Evolutionary conservation across 2,329 filamentous ascomycete genomes (phyloP).

Genomic region (Dichotomopilus funicola): DNA sequence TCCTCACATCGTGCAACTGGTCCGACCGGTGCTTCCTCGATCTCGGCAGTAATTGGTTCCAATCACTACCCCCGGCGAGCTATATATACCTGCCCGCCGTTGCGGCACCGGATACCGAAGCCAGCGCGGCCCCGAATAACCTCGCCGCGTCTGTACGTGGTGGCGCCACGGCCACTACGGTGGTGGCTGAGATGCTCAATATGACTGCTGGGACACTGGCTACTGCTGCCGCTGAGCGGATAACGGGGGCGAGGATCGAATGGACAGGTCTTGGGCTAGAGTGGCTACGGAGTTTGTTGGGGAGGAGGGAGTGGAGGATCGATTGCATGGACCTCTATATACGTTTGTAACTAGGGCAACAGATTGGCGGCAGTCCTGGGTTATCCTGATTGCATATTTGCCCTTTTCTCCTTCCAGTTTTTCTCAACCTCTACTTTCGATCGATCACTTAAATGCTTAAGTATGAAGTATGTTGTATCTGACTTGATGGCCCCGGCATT

Average conservation of each 20-base stretch:
- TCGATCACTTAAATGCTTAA: too few relatives aligned
- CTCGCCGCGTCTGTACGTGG: constrained; percentile 32
- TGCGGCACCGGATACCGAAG: constrained; percentile 14
- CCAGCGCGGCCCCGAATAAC: constrained; percentile 21
- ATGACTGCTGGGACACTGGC: constrained; percentile 63
- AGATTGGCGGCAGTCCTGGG: too few relatives aligned
- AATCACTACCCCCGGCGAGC: constrained; percentile 55
- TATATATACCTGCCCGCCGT: constrained; percentile 21
- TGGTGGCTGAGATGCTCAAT: constrained; percentile 52
- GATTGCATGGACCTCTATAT: constrained; percentile 88
- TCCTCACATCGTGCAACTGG: constrained; percentile 87
- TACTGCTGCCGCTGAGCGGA: constrained; percentile 58
- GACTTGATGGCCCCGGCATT: too few relatives aligned
- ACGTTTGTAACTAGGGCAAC: constrained; percentile 49
- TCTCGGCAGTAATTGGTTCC: constrained; percentile 87
- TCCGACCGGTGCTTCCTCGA: constrained; percentile 90
- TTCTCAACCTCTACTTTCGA: not conserved
- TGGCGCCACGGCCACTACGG: constrained; percentile 37
- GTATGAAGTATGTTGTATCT: too few relatives aligned
- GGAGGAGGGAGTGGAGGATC: constrained; percentile 80
- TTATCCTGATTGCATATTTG: too few relatives aligned
- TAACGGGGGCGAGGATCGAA: constrained; percentile 49
- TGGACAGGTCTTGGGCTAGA: constrained; percentile 76
- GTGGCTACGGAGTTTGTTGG: constrained; percentile 77
- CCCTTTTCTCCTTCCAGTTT: not conserved